Base-by-base conservation (phyloP, 1,284 basidiomycete genomes). In the Termitomyces sp. region DNA sequence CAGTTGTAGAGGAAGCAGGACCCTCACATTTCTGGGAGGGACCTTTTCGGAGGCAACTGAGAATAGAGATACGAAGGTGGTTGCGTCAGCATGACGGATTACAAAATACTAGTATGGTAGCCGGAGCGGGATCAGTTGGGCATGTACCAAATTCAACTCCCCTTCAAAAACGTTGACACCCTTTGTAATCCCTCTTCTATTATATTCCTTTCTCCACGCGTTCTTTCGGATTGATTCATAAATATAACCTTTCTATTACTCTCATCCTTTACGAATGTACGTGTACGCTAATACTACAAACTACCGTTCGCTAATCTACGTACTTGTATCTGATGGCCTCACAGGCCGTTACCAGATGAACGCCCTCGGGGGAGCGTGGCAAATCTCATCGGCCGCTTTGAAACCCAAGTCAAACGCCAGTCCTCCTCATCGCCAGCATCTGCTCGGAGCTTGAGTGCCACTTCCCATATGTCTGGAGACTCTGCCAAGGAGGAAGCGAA, bases 361-460 rank as follows among this genome's bases (percentile, higher is more conserved):
- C 81, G 85, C 65, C 88, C 88, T 50, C 84, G 89, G 58, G 79
- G 79, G 66, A 88, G 84, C 64, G 89, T 91, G 52, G 88, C 88
- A 58, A 91, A 90, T 67, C 84, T 91, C 70, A 90, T 91, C 64
- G 88, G 88, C 45, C 80, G 86, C 56, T 91, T 90, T 62, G 88
- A 91, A 68, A 85, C 81, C 64, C 85, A 88, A 70, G 82, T 75
- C 55, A 90, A 89, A 69, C 79, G 81, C 45, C 77, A 79, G 58
- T 70, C 79, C 4, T 60, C 68, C 4, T 65, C 73, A 21, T 61
- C 66, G 24, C 69, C 76, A 45, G 67, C 69, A 44, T 70, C 74
- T 33, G 71, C 69, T 34, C 81, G 86, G 50, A 81, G 81, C 55
- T 75, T 80, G 21, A 88, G 83, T 61, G 83, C 82, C 53, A 70